Conservation (phyloP, 306 rosid species). For the Mucuna pruriens region DNA sequence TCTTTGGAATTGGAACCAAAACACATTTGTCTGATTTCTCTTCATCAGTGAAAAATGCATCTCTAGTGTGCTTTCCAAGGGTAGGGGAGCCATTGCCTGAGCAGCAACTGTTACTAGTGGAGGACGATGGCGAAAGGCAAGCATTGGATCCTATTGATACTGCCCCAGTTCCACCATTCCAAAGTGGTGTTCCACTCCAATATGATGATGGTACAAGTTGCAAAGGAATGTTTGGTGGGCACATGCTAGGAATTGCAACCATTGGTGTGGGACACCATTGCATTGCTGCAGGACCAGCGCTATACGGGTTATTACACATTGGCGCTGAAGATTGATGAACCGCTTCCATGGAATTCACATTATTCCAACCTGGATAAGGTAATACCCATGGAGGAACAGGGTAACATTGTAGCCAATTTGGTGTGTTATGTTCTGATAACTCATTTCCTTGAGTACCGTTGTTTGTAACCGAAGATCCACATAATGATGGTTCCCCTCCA, state of each 20-base stretch:
- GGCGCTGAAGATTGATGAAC: conserved; percentile 38
- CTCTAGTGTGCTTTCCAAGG: conserved; percentile 70
- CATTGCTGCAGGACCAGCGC: conserved; percentile 38
- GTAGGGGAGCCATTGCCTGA: conserved; percentile 50
- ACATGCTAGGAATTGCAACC: conserved; percentile 56
- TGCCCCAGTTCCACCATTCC: conserved; percentile 44
- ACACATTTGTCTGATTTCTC: conserved; percentile 51
- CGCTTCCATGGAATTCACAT: conserved; percentile 35
- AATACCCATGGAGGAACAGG: conserved; percentile 56
- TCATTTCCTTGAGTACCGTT: conserved; percentile 45
- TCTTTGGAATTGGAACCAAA: conserved; percentile 59
- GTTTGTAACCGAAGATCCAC: conserved; percentile 48
- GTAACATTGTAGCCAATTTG: conserved; percentile 47
- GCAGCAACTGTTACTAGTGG: conserved; percentile 53
- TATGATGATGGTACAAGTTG: conserved; percentile 54
- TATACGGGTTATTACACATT: conserved; percentile 19
- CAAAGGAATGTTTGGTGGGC: conserved; percentile 52
- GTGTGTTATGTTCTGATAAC: conserved; percentile 36
- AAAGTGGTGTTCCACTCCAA: conserved; percentile 53
- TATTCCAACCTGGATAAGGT: conserved; percentile 51
- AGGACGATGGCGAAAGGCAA: conserved; percentile 51
- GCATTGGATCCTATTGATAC: conserved; percentile 47
- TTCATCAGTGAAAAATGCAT: conserved; percentile 39
- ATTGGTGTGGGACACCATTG: conserved; percentile 56
- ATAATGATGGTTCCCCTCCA: conserved; percentile 47